Base-by-base conservation (phyloP, 352 stramenopile species). In the Aphanomyces astaci region DNA sequence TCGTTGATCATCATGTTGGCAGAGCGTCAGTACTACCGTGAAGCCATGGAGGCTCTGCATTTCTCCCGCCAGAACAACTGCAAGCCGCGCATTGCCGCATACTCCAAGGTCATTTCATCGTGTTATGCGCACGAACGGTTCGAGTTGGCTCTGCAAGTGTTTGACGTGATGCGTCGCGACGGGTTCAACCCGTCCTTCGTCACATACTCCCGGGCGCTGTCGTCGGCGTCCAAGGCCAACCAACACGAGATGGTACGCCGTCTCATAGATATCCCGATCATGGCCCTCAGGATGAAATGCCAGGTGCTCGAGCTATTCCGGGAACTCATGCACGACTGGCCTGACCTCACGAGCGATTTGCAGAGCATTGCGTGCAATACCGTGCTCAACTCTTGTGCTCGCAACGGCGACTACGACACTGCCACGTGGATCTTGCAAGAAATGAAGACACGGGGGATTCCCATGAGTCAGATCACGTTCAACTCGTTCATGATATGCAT, bases 141-240 rank as follows among this genome's bases (percentile, higher is more conserved):
- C 71, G 66, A 75, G 15, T 75, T 89, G 39, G 86, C 86, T n/a
- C 71, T 94, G 63, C 79, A 84, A 17, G 80, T 94, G 63, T 94
- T 94, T 56, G 86, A 94, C 63, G 85, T 94, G 72, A 90, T 92
- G 82, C 77, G 86, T 62, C 90, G 88, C 63, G 86, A 94, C 66
- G 84, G 86, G 22, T 94, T 89, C 73, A 73, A 90, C 45, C 84
- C 86, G 4, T 81, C 88, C 70, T 75, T 70, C 17, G 82, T 94
- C 31, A 94, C 86, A 53, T 94, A 94, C 71, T 92, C 86, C 53
- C 86, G 85, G 62, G 82, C 84, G n/a, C 65, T 94, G 53, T 90
- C 86, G 45, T 82, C 84, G 2, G 86, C 84, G n/a, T 75, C 90
- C 15, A 94, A 94, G 72, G 76, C 80, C 9, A 69, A 71, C 15